Evolutionary conservation across 139 green algal genomes (phyloP), one percentile per base, ranked within the genome.

Genomic region (Chlamydomonas sp.): DNA sequence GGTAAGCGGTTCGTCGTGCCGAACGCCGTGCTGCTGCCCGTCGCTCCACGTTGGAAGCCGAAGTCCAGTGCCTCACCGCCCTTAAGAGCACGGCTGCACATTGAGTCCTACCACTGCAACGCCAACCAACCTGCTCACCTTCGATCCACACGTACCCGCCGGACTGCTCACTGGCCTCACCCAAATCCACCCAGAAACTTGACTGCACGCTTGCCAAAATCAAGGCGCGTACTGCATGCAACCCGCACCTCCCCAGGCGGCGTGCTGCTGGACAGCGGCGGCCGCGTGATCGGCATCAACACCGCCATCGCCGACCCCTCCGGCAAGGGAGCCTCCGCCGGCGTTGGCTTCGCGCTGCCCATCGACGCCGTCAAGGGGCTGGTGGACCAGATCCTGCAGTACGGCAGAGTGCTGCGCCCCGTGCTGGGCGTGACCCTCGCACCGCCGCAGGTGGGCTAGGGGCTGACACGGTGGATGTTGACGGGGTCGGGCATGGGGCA

Each of bases 321-420:
- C 16, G 95, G 95, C 61, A 89, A 89, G 77, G 93, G 87, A 83
- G 83, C 84, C n/a, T 89, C 71, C 62, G 80, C 69, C 12, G 95
- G 95, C 18, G 93, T 97, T 61, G 95, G 96, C 18, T 98, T 98
- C 93, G 96, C 95, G 16, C 96, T 98, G 78, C 95, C 95, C n/a
- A 93, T 97, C 61, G 96, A 98, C 80, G 87, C 91, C 7, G 93
- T 97, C 6, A 91, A 86, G 61, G 92, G 89, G 0, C 86, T 92
- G 31, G 91, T 93, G 73, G 75, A 88, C 10, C 89, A 94, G 86
- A 97, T 98, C 81, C 91, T 98, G 75, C 69, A 84, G 73, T 96
- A 91, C 66, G 92, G 92, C 16, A 79, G 89, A 8, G 92, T 94
- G 67, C 80, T 92, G 84, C 79, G 95, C 4, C 96, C 96, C 0